Base-by-base conservation (phyloP, 805 yeast genomes). In the Metschnikowia bowlesiae region DNA sequence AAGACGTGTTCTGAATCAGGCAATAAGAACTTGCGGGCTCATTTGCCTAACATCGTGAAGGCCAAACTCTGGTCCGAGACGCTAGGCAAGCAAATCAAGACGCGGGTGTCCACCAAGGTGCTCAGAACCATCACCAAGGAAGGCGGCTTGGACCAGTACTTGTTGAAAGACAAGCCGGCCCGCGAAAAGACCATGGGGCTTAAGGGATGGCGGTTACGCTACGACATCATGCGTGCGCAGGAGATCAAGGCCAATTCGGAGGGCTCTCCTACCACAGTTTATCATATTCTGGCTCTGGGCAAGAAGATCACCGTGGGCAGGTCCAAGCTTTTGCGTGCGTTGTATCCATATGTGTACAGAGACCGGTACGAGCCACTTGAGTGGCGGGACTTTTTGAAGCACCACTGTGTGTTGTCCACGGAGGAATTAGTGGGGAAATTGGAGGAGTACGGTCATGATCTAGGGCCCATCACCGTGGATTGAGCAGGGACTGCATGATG, bases 181-280 rank as follows among this genome's bases (percentile, higher is more conserved):
- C 79, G 99, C 71, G 76, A 89, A 56, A 94, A 94, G 73, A 96
- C 94, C 65, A 73, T 94, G 62, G 99, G 99, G 0, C 85, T 91
- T 48, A 75, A 80, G 50, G 99, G 98, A 33, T 94, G 98, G 98
- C 81, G 80, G 60, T 75, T 94, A 58, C 85, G 92, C 62, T 91
- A 85, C 66, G 80, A 82, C 50, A 83, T 94, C 13, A 66, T 92
- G 62, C 69, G 68, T 60, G 66, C 67, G 51, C 68, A 60, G 70
- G 70, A 59, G 75, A 62, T 59, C 58, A 61, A 46, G 72, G 69
- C 50, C 69, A 69, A 53, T 73, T 75, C 52, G 67, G 60, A 65
- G 22, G 64, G 59, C 26, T 53, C 59, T 8, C 44, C 62, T 13
- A 64, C 48, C 11, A 72, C 73, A 28, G 77, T 87, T 3, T 85